Conservation (phyloP, 495 filamentous ascomycete species). For the Neurospora intermedia region DNA sequence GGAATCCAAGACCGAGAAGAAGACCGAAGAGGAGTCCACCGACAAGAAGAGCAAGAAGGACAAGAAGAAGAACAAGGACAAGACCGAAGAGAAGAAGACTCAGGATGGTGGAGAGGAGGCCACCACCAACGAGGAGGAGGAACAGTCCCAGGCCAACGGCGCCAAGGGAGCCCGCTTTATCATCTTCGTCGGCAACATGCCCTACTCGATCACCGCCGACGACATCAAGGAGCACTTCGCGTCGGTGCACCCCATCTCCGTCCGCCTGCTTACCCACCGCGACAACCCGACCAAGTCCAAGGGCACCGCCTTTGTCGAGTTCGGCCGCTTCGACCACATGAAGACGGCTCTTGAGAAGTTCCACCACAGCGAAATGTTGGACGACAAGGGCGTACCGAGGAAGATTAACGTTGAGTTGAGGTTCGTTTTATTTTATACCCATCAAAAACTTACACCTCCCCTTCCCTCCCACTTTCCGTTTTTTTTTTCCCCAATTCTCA, state of each 20-base stretch:
- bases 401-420: constrained; percentile 93
- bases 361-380: constrained; percentile 77
- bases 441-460: no score
- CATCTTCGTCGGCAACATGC: constrained; percentile 85
- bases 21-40: constrained; percentile 18
- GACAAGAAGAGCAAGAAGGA: constrained; percentile 23
- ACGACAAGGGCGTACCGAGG: constrained; percentile 44
- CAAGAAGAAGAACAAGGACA: constrained; percentile 12
- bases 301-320: constrained; percentile 90
- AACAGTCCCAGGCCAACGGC: constrained; percentile 3
- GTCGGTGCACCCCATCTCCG: constrained; percentile 55
- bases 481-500: no score
- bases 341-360: constrained; percentile 82
- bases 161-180: constrained; percentile 59
- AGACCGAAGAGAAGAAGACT: neutral
- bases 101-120: constrained; percentile 10
- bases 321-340: constrained; percentile 81
- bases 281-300: constrained; percentile 58
- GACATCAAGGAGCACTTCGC: constrained; percentile 65
- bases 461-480: no score
- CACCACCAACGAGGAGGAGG: constrained; percentile 9
- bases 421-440: constrained; percentile 22
- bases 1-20: constrained; percentile 11
- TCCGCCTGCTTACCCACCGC: constrained; percentile 69
- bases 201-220: constrained; percentile 63